Evolutionary conservation across 441 rosid species (phyloP), one percentile per base, ranked within the genome.

Genomic region (Hura crepitans): DNA sequence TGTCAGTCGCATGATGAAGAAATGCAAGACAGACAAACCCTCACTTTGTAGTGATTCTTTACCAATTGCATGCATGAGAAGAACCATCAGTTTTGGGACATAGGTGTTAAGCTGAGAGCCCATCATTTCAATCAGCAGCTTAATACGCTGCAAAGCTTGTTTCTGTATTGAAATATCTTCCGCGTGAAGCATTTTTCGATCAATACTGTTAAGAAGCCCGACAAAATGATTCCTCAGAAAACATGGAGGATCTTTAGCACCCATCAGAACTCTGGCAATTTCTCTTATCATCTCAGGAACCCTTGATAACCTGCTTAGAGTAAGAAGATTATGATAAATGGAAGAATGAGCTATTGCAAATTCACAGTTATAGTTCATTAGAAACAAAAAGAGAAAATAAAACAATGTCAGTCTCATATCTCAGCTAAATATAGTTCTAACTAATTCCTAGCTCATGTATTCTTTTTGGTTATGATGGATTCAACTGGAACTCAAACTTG

Each of bases 181-280:
- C 35, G 96, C 83, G 78, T 91, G 98, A 69, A 91, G 97, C 98
- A 91, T 87, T 76, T 91, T 93, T 82, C 92, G 87, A 78, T 96
- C 98, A 56, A 96, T 90, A 72, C 95, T 89, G 77, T 96, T 93
- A 71, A 96, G 98, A 65, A 96, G 96, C 65, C 97, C 91, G 80
- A 93, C 98, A 91, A 93, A 96, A 83, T 96, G 98, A 82, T 87
- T 90, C 84, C 93, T 89, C 81, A 96, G 80, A 80, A 96, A 96
- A 65, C 83, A 84, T 54, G 97, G 85, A 79, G 91, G 96, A 81
- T 91, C 97, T 76, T 96, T 96, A 23, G 82, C 80, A 66, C 88
- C 85, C 54, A 97, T 91, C 77, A 93, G 85, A 78, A 90, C 89
- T 78, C 85, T 81, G 62, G 98, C 83, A 66, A 96, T 88, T 80